Conservation (phyloP, 73 alveolate genomes). For the Blepharisma stoltei region DNA sequence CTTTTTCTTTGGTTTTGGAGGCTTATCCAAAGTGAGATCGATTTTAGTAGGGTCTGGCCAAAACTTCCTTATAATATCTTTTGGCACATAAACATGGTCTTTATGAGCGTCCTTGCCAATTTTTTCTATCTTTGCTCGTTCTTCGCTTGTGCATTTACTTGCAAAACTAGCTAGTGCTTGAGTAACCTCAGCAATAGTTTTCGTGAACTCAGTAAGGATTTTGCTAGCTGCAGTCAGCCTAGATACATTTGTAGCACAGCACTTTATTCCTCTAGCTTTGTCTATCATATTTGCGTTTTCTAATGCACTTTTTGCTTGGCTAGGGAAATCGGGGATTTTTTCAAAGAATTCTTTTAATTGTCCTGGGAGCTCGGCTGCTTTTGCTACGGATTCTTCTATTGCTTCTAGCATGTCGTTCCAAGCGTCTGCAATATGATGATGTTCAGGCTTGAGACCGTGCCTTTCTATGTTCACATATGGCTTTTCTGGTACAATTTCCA, state of each 20-base stretch:
- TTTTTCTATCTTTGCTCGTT: background rate
- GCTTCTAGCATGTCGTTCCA: slow-evolving; percentile 21
- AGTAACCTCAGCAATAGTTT: background rate
- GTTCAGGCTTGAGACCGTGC: background rate
- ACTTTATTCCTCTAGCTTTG: background rate
- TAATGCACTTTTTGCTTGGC: background rate
- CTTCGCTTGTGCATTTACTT: background rate
- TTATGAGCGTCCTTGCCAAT: background rate
- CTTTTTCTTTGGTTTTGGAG: background rate
- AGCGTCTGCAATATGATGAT: background rate
- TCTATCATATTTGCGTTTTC: slow-evolving; percentile 2
- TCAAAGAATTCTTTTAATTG: background rate
- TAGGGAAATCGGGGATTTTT: background rate
- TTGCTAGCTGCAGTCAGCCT: background rate
- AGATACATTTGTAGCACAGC: background rate
- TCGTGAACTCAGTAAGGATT: background rate
- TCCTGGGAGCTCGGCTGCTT: slow-evolving; percentile 21
- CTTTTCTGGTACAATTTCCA: background rate
- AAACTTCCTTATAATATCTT: background rate
- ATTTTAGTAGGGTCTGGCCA: slow-evolving; percentile 16
- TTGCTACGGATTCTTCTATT: background rate
- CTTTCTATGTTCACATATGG: slow-evolving; percentile 7
- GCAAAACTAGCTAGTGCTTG: background rate
- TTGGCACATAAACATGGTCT: background rate
- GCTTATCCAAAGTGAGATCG: background rate